Evolutionary conservation across 768 basidiomycete species (phyloP), one percentile per base, ranked within the genome.

Genomic region (Clitopilus passeckerianus): DNA sequence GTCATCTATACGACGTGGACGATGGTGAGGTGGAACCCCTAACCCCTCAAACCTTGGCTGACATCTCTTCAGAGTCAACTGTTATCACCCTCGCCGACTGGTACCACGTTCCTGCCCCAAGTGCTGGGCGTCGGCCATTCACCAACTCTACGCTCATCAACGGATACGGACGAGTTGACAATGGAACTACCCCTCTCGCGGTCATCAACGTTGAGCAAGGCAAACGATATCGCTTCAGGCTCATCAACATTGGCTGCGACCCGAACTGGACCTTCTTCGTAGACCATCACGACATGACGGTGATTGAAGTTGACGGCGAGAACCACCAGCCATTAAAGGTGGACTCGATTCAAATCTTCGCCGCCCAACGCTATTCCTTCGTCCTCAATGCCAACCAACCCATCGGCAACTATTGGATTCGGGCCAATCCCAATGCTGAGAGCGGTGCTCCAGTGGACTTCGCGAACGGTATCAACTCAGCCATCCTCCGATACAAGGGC

Each of bases 381-480:
- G 67, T 82, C 9, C 66, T 81, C n/a, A 64, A 67, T 12, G 80
- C 80, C 7, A 65, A 78, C 62, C 74, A 81, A 57, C 60, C 73
- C 0, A 61, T 78, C 18, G 75, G 65, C 12, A 86, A 82, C 59
- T 85, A 85, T 64, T 85, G 83, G 83, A 72, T 85, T 44, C 79
- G 81, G 22, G 72, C 81, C 0, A 54, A 66, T 24, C 67, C 44
- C 15, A 43, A 55, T 50, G 30, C 27, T 44, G 57, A 53, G 12
- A 35, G 33, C 27, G 46, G 46, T 50, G 46, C 46, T 3, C 46
- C 46, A 9, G 22, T 43, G 2, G 53, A 52, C 34, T 58, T 55
- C 52, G 57, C 33, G 14, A 34, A 34, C 30, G 54, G 57, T 5
- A 18, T 57, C 10, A 58, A 54, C 54, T 53, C 59, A 34, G 59